These are phyloP conservation scores for Penicillium mononematosum DNA, from an alignment of 495 filamentous ascomycete genomes.

Conservation along the genomic window DNA sequence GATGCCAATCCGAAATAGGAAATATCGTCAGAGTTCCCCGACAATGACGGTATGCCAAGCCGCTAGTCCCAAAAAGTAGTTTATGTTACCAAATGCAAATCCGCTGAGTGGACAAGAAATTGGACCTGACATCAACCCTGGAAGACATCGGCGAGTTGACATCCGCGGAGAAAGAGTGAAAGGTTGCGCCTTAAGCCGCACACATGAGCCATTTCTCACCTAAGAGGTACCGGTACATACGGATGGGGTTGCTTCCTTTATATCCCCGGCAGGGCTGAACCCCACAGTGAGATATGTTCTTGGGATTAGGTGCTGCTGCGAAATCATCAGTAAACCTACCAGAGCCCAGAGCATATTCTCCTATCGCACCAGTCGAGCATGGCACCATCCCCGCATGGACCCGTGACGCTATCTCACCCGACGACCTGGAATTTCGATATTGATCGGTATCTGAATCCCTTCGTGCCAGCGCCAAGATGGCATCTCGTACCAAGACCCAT, in stretches of 20 bases:
- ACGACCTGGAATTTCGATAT: constrained; percentile 59
- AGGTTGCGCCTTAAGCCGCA: neutral
- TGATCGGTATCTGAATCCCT: constrained; percentile 61
- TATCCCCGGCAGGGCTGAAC: constrained; percentile 1
- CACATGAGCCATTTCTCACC: neutral
- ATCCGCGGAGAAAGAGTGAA: constrained; percentile 20
- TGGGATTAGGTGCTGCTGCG: neutral
- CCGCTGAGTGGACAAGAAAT: constrained; percentile 30
- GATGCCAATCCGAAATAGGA: neutral
- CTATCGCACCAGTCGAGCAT: neutral
- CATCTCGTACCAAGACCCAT: constrained; percentile 37
- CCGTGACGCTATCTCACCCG: constrained; percentile 10
- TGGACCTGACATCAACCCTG: neutral
- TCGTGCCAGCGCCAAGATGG: constrained; percentile 53
- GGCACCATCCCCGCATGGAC: constrained; percentile 7
- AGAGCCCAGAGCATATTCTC: neutral
- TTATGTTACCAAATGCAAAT: constrained; percentile 46
- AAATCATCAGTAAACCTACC: neutral
- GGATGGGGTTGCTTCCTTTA: neutral
- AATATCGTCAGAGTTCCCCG: neutral
- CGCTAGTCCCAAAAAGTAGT: constrained; percentile 21
- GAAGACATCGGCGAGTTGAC: neutral
- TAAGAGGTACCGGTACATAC: neutral
- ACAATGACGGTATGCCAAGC: constrained; percentile 9
- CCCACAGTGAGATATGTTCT: neutral